Conservation (phyloP, 176 grass and related monocot genomes). For the Lolium perenne region DNA sequence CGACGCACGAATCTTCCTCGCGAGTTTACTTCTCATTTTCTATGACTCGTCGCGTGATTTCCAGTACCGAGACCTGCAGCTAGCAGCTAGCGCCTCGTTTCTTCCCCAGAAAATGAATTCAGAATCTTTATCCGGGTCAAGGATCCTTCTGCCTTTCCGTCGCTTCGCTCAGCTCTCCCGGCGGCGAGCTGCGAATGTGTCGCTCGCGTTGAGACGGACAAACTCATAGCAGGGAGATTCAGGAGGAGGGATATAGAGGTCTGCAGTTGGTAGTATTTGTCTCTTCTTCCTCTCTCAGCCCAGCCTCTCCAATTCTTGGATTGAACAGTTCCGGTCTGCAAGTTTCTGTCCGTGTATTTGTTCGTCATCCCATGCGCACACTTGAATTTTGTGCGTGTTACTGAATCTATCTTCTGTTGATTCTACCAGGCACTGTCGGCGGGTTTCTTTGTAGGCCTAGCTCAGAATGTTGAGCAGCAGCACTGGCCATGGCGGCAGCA, state of each 20-base stretch:
- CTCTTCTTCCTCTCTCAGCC: too few species aligned
- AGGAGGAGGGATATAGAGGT: neutral
- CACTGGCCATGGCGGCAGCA: conserved; percentile 6
- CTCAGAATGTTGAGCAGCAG: conserved; percentile 37
- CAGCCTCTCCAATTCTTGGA: too few species aligned
- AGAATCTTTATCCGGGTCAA: neutral
- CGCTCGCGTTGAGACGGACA: too few species aligned
- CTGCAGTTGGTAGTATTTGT: neutral
- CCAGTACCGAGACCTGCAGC: neutral
- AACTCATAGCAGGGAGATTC: neutral
- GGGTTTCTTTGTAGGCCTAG: neutral
- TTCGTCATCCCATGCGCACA: too few species aligned
- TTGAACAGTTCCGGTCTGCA: too few species aligned
- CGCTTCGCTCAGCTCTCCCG: neutral
- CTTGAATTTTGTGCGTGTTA: too few species aligned
- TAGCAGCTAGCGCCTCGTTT: neutral
- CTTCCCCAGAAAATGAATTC: neutral
- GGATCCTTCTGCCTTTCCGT: neutral
- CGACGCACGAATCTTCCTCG: neutral
- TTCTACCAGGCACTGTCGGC: too few species aligned
- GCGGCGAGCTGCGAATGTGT: neutral
- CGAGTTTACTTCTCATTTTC: neutral
- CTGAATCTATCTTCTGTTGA: too few species aligned
- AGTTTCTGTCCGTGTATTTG: too few species aligned
- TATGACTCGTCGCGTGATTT: neutral